phyloP scores from a whole-genome alignment of 352 stramenopile genomes.

The Pythium dissimile region DNA sequence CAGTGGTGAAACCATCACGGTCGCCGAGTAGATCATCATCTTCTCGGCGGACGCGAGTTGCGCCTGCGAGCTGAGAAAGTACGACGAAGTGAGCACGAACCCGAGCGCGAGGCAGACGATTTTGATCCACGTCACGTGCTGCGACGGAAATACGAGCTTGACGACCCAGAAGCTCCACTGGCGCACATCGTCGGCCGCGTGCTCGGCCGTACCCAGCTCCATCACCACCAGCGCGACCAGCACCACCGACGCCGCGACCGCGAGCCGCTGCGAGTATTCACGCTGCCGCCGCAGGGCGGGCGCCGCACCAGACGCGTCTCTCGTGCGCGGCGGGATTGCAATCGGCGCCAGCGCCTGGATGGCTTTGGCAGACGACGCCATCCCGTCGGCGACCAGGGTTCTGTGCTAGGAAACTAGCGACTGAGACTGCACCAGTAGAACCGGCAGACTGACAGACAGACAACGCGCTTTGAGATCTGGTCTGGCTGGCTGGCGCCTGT shows the following conservation, averaged over 20 bases:
- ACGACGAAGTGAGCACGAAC: constrained; percentile 37
- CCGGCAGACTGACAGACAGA: no score
- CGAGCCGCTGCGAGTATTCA: constrained; percentile 7
- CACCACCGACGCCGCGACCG: constrained; percentile 12
- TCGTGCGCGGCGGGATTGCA: background rate
- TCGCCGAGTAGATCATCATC: constrained; percentile 19
- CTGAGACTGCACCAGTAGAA: no score
- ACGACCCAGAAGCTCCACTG: constrained; percentile 27
- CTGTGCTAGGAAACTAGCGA: background rate
- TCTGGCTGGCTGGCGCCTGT: no score
- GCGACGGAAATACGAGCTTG: constrained; percentile 43
- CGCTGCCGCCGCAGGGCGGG: background rate
- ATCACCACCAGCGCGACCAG: constrained; percentile 20
- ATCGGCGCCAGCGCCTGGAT: constrained; percentile 1
- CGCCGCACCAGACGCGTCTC: background rate
- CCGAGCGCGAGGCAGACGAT: constrained; percentile 32
- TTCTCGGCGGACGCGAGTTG: constrained; percentile 22
- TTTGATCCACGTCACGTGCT: constrained; percentile 42
- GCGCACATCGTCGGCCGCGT: constrained; percentile 4
- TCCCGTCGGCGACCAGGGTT: background rate
- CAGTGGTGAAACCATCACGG: constrained; percentile 16
- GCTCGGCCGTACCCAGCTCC: constrained; percentile 1
- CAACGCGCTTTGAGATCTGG: no score
- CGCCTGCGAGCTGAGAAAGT: constrained; percentile 28
- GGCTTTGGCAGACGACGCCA: background rate